Base-by-base conservation (phyloP, 176 grass and related monocot species). In the Ensete glaucum region DNA sequence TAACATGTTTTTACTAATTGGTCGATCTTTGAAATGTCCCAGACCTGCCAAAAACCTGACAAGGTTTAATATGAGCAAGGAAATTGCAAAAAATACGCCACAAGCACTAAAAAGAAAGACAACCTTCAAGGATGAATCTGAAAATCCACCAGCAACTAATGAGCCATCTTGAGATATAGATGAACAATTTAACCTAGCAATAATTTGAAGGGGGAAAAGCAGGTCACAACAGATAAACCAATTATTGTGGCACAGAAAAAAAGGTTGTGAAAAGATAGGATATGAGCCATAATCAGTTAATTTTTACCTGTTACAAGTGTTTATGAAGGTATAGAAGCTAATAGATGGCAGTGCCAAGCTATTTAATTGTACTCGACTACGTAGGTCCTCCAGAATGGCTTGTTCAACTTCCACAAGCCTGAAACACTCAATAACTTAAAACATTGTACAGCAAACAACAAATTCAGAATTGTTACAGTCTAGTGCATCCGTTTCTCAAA, bases 91-190 rank as follows among this genome's bases (percentile, higher is more conserved):
- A 54, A 75, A 81, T n/a, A 43, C 76, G 69, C 10, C 6, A 12
- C 73, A 79, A 63, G 57, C 62, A 52, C 53, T 72, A 57, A 9
- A 19, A n/a, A 69, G 48, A 62, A 20, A 64, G 66, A 66, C 53
- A 80, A 91, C 94, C 90, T 93, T 98, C 60, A 98, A 67, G 51
- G 94, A 98, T n/a, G 94, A 98, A 71, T 98, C 94, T 76, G 94
- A 98, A 68, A 98, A 98, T 50, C 94, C 94, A 85, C 94, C 94
- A 64, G 85, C 94, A 82, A 98, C 90, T 80, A 98, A 76, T 0
- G 94, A 98, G 50, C 94, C 94, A 78, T 91, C 90, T n/a, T 98
- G 82, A 73, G 90, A 98, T 77, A 98, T 91, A 2, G 94, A 79
- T 13, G 90, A 98, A 85, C 90, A 98, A 76, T 98, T 98, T 80